These are phyloP conservation scores for Acanthamoeba healyi DNA, from an alignment of 208 protist species.

Conservation along the genomic window DNA sequence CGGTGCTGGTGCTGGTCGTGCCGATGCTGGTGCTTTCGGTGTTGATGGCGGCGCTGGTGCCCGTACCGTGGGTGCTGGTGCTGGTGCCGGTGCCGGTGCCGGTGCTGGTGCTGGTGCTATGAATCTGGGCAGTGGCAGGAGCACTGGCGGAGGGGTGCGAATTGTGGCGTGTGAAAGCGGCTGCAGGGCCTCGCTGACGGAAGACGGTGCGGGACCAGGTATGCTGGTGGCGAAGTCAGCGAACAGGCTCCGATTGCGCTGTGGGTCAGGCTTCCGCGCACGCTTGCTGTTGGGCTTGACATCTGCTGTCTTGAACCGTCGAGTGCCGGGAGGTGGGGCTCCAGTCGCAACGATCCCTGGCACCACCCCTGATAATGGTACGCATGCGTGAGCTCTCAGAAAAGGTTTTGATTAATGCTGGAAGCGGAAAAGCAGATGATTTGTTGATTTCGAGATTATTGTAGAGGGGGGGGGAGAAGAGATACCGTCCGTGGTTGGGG, in stretches of 20 bases:
- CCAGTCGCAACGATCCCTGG: neutral
- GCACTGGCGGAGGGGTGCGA: neutral
- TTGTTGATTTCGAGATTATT: too few species aligned
- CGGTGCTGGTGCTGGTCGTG: too few species aligned
- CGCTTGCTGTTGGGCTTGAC: neutral
- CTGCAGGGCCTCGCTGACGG: too few species aligned
- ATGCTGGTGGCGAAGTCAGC: neutral
- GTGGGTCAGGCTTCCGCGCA: neutral
- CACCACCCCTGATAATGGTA: neutral
- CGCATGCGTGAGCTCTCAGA: neutral
- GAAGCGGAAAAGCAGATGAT: too few species aligned
- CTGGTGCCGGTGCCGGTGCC: neutral
- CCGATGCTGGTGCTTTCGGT: neutral
- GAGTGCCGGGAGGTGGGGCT: neutral
- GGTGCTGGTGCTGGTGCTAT: neutral
- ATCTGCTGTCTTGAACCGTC: neutral
- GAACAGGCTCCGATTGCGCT: neutral
- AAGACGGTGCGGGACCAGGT: too few species aligned
- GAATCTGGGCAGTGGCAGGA: neutral
- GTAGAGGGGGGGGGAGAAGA: too few species aligned
- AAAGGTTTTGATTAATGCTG: neutral
- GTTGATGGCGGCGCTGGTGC: too few species aligned
- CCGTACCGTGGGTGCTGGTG: neutral
- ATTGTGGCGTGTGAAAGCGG: too few species aligned
- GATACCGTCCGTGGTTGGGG: too few species aligned